Evolutionary conservation across 2,329 filamentous ascomycete genomes (phyloP), one percentile per base, ranked within the genome.

Genomic region (Apiospora malaysiana): DNA sequence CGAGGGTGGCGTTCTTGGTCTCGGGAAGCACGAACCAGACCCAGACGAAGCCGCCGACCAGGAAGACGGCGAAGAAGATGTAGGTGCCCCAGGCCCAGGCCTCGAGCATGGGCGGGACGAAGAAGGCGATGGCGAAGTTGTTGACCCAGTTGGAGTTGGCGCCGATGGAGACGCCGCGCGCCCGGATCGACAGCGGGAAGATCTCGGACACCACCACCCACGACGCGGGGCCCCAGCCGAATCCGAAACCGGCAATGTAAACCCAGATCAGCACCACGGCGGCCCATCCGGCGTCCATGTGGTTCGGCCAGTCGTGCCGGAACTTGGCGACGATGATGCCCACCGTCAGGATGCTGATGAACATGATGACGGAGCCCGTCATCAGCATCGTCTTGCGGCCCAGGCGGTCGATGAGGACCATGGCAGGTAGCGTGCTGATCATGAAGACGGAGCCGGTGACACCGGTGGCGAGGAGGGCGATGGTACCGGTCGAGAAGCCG

Each of bases 81-180:
- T 90, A 91, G 0, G 87, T 85, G 1, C 86, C 87, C 46, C 75
- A 80, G 0, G 77, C 77, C 10, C 74, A 87, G 67, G 87, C 85
- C 70, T 88, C 82, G 7, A 92, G 84, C 4, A 91, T 82, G 0
- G 88, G 87, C 0, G 89, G 90, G 0, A 88, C 90, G 45, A 90
- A 84, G 16, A 91, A 80, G 12, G 88, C 82, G 37, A 91, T 88
- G 68, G 90, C 86, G 73, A 91, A 91, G 77, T 91, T 91, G 77
- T 87, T 89, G 2, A 91, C 76, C 83, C 90, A 92, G 76, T 89
- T 91, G 1, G 85, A 86, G 72, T 84, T 87, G 0, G 88, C 90
- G 0, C 86, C 86, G 14, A 91, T 81, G 0, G 89, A 87, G 2
- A 90, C 87, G 37, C 90, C 90, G 77, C 92, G 92, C 1, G 90